phyloP scores from a whole-genome alignment of 768 basidiomycete genomes.

The Boletus tomentosulus region DNA sequence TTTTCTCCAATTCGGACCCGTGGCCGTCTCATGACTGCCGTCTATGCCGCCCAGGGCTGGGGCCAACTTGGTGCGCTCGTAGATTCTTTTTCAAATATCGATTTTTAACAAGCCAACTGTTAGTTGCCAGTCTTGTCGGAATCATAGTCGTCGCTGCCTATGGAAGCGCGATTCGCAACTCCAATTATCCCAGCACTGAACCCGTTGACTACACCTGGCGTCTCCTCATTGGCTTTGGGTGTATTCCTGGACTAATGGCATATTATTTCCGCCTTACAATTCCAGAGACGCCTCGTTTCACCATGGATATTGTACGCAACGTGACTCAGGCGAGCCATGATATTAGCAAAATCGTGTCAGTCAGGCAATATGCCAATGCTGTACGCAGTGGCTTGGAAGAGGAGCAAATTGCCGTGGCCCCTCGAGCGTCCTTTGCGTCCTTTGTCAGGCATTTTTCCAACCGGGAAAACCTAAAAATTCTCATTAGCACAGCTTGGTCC shows the following conservation, averaged over 20 bases:
- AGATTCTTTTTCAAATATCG: neutral
- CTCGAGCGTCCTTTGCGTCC: slow-evolving; percentile 62
- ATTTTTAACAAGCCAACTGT: neutral
- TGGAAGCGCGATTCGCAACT: slow-evolving; percentile 49
- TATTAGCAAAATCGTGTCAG: slow-evolving; percentile 58
- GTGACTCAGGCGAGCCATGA: slow-evolving; percentile 68
- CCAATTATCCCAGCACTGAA: slow-evolving; percentile 34
- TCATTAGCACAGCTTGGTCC: slow-evolving; percentile 72
- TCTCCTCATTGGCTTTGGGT: slow-evolving; percentile 81
- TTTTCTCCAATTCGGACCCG: slow-evolving; percentile 73
- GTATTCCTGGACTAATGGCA: slow-evolving; percentile 71
- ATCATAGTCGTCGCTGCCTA: slow-evolving; percentile 60
- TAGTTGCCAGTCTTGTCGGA: slow-evolving; percentile 65
- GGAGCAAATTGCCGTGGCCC: slow-evolving; percentile 50
- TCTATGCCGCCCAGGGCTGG: slow-evolving; percentile 86
- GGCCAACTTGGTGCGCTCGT: slow-evolving; percentile 65
- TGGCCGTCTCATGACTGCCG: slow-evolving; percentile 85
- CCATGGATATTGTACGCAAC: slow-evolving; percentile 85
- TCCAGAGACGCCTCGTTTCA: slow-evolving; percentile 86
- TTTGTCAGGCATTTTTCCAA: slow-evolving; percentile 65
- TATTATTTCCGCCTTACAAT: slow-evolving; percentile 90
- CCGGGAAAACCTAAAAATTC: slow-evolving; percentile 74
- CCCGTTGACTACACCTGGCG: slow-evolving; percentile 81
- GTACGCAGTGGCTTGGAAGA: slow-evolving; percentile 45
- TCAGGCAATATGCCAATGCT: slow-evolving; percentile 22